A percentile compares a stretch with the other conserved stretches of the same genome.
phyloP scores from a whole-genome alignment of 441 rosid species.

The Theobroma grandiflorum region DNA sequence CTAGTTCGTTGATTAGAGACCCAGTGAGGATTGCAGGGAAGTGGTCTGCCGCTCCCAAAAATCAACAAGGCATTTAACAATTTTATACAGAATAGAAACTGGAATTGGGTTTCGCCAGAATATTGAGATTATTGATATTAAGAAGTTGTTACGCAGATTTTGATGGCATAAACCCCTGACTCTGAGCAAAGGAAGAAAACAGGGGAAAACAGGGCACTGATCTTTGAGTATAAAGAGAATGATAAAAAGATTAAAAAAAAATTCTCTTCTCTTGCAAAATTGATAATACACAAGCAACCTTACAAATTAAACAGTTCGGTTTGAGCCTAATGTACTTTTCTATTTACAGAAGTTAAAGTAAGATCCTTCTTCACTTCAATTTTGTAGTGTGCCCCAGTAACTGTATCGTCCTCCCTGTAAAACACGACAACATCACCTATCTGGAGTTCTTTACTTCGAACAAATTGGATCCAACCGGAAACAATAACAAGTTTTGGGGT shows the following conservation, averaged over 20 bases:
- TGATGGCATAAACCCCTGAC: not conserved
- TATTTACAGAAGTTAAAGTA: not conserved
- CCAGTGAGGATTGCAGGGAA: not conserved
- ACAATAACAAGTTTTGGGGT: not conserved
- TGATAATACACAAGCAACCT: not conserved
- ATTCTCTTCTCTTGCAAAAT: not conserved
- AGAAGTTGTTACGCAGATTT: not conserved
- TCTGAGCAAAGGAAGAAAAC: not conserved
- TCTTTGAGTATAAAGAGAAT: not conserved
- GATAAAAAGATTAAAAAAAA: not conserved
- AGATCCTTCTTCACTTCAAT: not conserved
- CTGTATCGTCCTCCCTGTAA: not conserved
- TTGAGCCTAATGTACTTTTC: not conserved
- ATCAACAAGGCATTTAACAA: not conserved
- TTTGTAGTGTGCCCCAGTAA: not conserved
- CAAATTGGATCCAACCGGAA: conserved; percentile 23
- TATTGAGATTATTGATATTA: not conserved
- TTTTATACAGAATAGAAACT: not conserved
- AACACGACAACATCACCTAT: not conserved
- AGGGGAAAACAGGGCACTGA: not conserved
- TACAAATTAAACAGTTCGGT: not conserved
- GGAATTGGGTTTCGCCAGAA: not conserved
- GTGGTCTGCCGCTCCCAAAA: not conserved
- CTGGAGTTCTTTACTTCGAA: not conserved
- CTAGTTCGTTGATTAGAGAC: too few species aligned